Base-by-base conservation (phyloP, 306 rosid genomes). In the Quillaja saponaria region DNA sequence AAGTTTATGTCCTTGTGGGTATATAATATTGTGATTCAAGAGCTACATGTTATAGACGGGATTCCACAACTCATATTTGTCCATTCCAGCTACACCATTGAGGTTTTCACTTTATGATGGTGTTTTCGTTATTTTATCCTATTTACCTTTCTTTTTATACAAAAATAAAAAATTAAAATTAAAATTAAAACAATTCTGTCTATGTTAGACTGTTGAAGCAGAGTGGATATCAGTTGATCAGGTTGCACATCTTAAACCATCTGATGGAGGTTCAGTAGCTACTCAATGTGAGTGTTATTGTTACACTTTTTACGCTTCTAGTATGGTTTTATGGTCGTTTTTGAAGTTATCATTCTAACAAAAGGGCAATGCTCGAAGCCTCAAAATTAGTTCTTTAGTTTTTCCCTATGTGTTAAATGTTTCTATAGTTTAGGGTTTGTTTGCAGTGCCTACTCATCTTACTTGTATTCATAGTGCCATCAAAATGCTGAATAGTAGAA, bases 191-290 rank as follows among this genome's bases (percentile, higher is more conserved):
- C n/a, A n/a, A 37, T 5, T 37, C 40, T 10, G 10, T 37, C 10
- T 37, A 5, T 6, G 40, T 37, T 37, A 82, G 88, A 79, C 88
- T 0, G 85, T 79, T 31, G 88, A 76, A 76, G 88, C 88, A 13
- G 88, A 82, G 63, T 71, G 88, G 38, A 82, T 82, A 50, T 82
- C 88, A 21, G 88, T 82, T 60, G 85, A 79, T 70, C 82, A 79
- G 63, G 85, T 82, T 63, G 88, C 88, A 55, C 85, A 76, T 73
- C 81, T 79, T 55, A 79, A 76, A 73, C 85, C 88, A 63, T 79
- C 88, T 66, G 88, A 76, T 63, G 88, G 88, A 57, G 85, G 82
- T 58, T 79, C 88, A 19, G 88, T 85, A 11, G 87, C 84, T 17
- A 79, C 87, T 40, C 87, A 82, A 62, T 49, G 87, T 79, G 39